A percentile compares a stretch with the other conserved stretches of the same genome.
phyloP scores from a whole-genome alignment of 1,284 basidiomycete genomes.

The Farysia itapuensis region DNA sequence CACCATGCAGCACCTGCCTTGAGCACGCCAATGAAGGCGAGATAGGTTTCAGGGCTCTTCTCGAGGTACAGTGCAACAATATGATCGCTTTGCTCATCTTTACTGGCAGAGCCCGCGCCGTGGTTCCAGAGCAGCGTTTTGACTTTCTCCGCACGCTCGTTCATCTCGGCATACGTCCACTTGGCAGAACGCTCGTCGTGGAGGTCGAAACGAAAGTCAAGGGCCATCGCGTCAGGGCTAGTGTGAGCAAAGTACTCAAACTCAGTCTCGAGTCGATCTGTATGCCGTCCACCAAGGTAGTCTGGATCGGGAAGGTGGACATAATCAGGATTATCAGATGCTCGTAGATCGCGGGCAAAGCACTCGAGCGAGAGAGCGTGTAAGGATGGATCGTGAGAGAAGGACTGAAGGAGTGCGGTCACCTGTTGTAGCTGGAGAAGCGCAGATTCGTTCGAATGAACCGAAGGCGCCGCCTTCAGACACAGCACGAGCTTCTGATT shows the following conservation, averaged over 20 bases:
- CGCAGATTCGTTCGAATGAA: conserved; percentile 40
- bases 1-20: conserved; percentile 61
- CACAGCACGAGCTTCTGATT: conserved; percentile 6
- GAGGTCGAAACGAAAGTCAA: conserved; percentile 48
- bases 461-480: conserved; percentile 27
- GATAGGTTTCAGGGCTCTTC: conserved; percentile 52
- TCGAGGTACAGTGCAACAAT: conserved; percentile 53
- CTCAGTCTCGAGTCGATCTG: conserved; percentile 40
- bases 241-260: conserved; percentile 38
- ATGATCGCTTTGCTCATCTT: conserved; percentile 18
- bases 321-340: conserved; percentile 35
- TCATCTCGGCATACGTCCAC: conserved; percentile 50
- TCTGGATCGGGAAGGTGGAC: conserved; percentile 22
- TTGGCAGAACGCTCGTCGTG: conserved; percentile 8
- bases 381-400: conserved; percentile 7
- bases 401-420: conserved; percentile 27
- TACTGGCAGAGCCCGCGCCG: conserved; percentile 33
- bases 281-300: conserved; percentile 10
- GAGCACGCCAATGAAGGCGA: conserved; percentile 50
- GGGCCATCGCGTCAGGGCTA: conserved; percentile 34
- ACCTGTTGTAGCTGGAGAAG: conserved; percentile 35
- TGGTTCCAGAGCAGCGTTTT: conserved; percentile 34
- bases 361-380: conserved; percentile 29
- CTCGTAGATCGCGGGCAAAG: conserved; percentile 28
- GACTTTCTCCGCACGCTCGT: conserved; percentile 39